Evolutionary conservation across 768 basidiomycete genomes (phyloP).

Genomic region (Mycena metata): DNA sequence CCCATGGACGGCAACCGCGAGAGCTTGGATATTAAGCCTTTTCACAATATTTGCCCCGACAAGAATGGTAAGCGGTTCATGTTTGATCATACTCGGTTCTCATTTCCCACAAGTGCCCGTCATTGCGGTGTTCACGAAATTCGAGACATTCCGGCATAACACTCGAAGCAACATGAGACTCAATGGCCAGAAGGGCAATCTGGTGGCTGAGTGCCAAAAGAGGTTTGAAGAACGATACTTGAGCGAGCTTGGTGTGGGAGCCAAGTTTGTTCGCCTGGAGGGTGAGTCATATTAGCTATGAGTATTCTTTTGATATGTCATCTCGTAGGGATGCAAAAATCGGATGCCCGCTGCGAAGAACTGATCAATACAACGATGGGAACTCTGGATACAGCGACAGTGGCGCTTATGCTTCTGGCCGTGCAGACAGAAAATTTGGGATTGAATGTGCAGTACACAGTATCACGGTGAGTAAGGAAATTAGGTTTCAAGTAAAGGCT

Average conservation of each 20-base stretch:
- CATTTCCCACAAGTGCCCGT: conserved; percentile 4
- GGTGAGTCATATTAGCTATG: neutral
- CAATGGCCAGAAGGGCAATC: conserved; percentile 6
- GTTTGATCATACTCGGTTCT: conserved; percentile 1
- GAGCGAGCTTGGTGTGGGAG: neutral
- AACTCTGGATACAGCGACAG: conserved; percentile 10
- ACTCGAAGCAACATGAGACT: conserved; percentile 8
- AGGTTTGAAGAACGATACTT: neutral
- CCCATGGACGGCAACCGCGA: conserved; percentile 8
- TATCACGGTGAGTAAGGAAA: conserved; percentile 6
- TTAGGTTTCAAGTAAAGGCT: neutral
- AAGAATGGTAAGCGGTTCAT: conserved; percentile 9
- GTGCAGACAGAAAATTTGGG: conserved; percentile 17
- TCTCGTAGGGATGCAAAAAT: conserved; percentile 11
- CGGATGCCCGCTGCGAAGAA: conserved; percentile 9
- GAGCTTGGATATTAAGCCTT: conserved; percentile 6
- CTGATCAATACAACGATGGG: conserved; percentile 12
- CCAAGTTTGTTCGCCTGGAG: conserved; percentile 4
- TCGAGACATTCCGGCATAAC: neutral
- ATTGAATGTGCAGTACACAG: conserved; percentile 10
- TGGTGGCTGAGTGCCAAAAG: neutral
- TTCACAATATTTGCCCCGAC: conserved; percentile 5
- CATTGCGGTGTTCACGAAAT: conserved; percentile 20
- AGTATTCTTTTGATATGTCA: neutral
- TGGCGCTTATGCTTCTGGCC: conserved; percentile 15